These are phyloP conservation scores for Ceratobasidium sp. DNA, from an alignment of 1,284 basidiomycete species.

Conservation along the genomic window DNA sequence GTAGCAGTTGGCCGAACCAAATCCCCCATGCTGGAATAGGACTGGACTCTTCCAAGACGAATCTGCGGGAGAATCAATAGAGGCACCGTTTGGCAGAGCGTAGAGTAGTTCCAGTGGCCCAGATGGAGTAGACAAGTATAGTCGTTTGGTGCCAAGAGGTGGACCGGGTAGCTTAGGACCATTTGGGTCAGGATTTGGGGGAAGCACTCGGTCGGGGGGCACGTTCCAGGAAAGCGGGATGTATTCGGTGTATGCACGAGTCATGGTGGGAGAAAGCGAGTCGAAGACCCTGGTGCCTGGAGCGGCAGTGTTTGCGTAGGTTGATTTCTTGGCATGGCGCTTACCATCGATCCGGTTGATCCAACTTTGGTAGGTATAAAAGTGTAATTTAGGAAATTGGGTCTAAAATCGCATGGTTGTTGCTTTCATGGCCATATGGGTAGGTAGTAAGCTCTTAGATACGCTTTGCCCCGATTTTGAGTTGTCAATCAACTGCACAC, in stretches of 20 bases:
- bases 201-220: background rate
- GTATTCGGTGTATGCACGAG: slow-evolving; percentile 16
- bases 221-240: slow-evolving; percentile 10
- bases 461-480: too few species aligned
- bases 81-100: slow-evolving; percentile 8
- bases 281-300: background rate
- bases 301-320: background rate
- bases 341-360: too few species aligned
- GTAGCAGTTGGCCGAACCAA: slow-evolving; percentile 43
- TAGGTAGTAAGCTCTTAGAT: too few species aligned
- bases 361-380: too few species aligned
- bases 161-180: slow-evolving; percentile 20
- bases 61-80: background rate
- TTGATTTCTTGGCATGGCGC: too few species aligned
- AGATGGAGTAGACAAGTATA: slow-evolving; percentile 22
- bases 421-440: too few species aligned
- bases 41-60: slow-evolving; percentile 3
- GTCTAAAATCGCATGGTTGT: too few species aligned
- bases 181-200: slow-evolving; percentile 20
- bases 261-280: slow-evolving; percentile 33
- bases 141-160: slow-evolving; percentile 6
- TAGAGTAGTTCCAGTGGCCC: slow-evolving; percentile 34
- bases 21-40: slow-evolving; percentile 35
- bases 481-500: too few species aligned
- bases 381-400: too few species aligned